Conservation (phyloP, 2,329 filamentous ascomycete genomes). For the Fusarium agapanthi region DNA sequence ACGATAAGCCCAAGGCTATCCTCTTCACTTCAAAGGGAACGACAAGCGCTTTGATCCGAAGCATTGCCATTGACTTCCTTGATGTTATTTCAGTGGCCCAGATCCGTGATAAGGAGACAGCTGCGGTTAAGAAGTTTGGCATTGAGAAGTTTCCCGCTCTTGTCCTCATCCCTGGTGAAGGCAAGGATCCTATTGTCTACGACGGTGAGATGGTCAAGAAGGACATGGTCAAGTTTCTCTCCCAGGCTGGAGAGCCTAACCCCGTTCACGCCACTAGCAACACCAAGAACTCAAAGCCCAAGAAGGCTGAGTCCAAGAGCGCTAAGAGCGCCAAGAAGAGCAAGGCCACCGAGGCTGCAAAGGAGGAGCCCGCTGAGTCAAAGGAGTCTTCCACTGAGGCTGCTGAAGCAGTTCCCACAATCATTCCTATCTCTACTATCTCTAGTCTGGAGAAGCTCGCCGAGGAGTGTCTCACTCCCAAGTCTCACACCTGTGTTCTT, state of each 20-base stretch:
- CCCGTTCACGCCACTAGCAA: constrained; percentile 63
- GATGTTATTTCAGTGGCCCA: constrained; percentile 83
- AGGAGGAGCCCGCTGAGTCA: constrained; percentile 41
- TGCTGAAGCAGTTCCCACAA: constrained; percentile 47
- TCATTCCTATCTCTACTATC: constrained; percentile 73
- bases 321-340: constrained; percentile 47
- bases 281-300: constrained; percentile 51
- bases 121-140: constrained; percentile 76
- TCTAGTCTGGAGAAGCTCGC: constrained; percentile 70
- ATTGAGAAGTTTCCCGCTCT: constrained; percentile 82
- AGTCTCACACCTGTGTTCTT: constrained; percentile 85
- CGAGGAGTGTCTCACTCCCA: constrained; percentile 76
- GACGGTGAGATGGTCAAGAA: constrained; percentile 87
- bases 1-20: constrained; percentile 81
- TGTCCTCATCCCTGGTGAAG: constrained; percentile 77
- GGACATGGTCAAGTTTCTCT: constrained; percentile 82
- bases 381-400: constrained; percentile 33
- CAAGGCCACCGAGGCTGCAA: constrained; percentile 41
- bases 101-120: constrained; percentile 81
- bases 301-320: constrained; percentile 50
- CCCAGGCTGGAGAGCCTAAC: constrained; percentile 80
- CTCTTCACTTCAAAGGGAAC: constrained; percentile 94
- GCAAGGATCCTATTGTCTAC: constrained; percentile 75
- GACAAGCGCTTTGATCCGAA: constrained; percentile 82
- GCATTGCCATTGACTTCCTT: constrained; percentile 90